These are phyloP conservation scores for Mollisiaceae sp. DNA, from an alignment of 2,329 filamentous ascomycete genomes.

Conservation along the genomic window DNA sequence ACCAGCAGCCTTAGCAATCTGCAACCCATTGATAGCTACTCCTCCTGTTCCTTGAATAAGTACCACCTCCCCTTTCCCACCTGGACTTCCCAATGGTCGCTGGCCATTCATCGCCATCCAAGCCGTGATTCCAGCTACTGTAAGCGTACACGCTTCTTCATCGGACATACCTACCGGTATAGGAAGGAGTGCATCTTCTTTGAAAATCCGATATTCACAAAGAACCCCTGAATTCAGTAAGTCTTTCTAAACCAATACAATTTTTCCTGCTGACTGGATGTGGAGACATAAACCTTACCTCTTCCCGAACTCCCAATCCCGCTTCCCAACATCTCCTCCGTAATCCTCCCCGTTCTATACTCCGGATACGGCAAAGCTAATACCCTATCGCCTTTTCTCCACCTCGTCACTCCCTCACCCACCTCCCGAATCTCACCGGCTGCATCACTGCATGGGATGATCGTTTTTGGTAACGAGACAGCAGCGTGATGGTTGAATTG, in stretches of 20 bases:
- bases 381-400: conserved; percentile 4
- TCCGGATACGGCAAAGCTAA: background rate
- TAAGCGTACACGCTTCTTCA: conserved; percentile 64
- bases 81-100: conserved; percentile 56
- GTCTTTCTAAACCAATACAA: conserved; percentile 39
- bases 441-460: background rate
- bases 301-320: conserved; percentile 6
- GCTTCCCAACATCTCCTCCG: background rate
- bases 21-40: conserved; percentile 55
- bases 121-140: conserved; percentile 66
- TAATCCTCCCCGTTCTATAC: conserved; percentile 7
- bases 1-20: conserved; percentile 58
- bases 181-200: conserved; percentile 56
- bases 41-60: conserved; percentile 60
- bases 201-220: conserved; percentile 63
- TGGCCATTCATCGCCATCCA: conserved; percentile 69
- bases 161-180: conserved; percentile 61
- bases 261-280: background rate
- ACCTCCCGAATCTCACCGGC: background rate
- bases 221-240: conserved; percentile 59
- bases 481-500: conserved; percentile 1
- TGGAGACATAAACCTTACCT: background rate
- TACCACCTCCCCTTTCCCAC: conserved; percentile 41
- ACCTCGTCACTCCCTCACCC: background rate
- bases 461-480: background rate